Evolutionary conservation across 805 yeast species (phyloP), one percentile per base, ranked within the genome.

Genomic region (Zygosaccharomyces kombuchaensis): DNA sequence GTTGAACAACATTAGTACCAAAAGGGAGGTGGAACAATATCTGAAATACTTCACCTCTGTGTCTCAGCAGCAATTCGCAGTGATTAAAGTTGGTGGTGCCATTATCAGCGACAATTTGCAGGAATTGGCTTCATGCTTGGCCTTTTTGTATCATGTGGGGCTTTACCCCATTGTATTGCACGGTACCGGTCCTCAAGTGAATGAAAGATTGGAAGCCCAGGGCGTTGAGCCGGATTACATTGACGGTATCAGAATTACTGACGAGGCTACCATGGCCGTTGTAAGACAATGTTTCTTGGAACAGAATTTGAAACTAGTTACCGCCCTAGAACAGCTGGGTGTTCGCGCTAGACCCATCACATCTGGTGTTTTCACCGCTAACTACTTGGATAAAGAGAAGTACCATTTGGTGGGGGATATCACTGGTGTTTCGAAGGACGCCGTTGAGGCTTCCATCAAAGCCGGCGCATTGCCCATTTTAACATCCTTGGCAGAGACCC

Each of bases 131-230:
- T 87, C 96, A 0, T 90, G 97, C 61, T 74, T 93, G 53, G 97
- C 98, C 4, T 93, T 93, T 68, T 73, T 93, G 54, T 93, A 93
- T 73, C 99, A 93, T 63, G 96, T 93, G 42, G 99, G 99, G 9
- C 77, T 93, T 49, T 93, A 89, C 60, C 99, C 99, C 21, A 89
- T 93, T 51, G 96, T 93, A 8, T 76, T 93, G 47, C 99, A 93
- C 64, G 99, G 99, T 23, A 93, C 99, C 1, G 99, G 99, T 14
- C 99, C 99, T 6, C 99, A 93, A 70, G 93, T 93, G 71, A 93
- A 93, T 65, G 95, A 86, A 60, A 79, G 89, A 56, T 76, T 93
- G 48, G 99, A 93, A 68, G 82, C 82, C 42, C 95, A 87, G 67
- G 96, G 96, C 34, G 87, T 93, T 26, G 97, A 87, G 66, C 98